phyloP scores from a whole-genome alignment of 805 yeast genomes.

The Metschnikowia baotianmanensis region DNA sequence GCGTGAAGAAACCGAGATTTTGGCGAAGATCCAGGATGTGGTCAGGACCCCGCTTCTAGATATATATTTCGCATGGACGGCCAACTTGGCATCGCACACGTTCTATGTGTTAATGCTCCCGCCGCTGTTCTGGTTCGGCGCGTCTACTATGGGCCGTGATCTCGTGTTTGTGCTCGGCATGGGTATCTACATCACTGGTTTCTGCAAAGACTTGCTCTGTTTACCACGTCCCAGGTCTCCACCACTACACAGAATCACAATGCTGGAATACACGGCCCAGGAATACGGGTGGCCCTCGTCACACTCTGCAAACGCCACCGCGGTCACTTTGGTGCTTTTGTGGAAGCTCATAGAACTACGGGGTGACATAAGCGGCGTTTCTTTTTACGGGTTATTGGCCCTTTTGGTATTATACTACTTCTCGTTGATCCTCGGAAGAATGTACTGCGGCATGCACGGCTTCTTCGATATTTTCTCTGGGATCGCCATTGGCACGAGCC shows the following conservation, averaged over 20 bases:
- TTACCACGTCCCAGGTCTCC: conserved; percentile 92
- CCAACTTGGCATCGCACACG: conserved; percentile 89
- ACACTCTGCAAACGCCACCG: conserved; percentile 92
- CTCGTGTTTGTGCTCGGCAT: conserved; percentile 58
- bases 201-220: conserved; percentile 79
- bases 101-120: conserved; percentile 91
- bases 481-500: conserved; percentile 53
- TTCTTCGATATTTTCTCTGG: conserved; percentile 74
- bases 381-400: conserved; percentile 15
- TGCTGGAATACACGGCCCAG: conserved; percentile 85
- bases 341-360: conserved; percentile 15
- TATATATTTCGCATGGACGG: conserved; percentile 79
- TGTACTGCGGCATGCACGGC: conserved; percentile 98
- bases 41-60: conserved; percentile 56
- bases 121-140: conserved; percentile 79
- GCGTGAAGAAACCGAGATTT: conserved; percentile 58
- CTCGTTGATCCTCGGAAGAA: conserved; percentile 72
- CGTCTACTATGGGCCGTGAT: conserved; percentile 55
- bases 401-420: conserved; percentile 48
- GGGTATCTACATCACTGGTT: conserved; percentile 72
- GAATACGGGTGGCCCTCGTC: conserved; percentile 96
- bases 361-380: conserved; percentile 8
- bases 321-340: conserved; percentile 56
- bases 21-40: conserved; percentile 54
- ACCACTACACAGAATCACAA: conserved; percentile 83